Evolutionary conservation across 805 yeast genomes (phyloP).

Genomic region (Candida xyloterini): DNA sequence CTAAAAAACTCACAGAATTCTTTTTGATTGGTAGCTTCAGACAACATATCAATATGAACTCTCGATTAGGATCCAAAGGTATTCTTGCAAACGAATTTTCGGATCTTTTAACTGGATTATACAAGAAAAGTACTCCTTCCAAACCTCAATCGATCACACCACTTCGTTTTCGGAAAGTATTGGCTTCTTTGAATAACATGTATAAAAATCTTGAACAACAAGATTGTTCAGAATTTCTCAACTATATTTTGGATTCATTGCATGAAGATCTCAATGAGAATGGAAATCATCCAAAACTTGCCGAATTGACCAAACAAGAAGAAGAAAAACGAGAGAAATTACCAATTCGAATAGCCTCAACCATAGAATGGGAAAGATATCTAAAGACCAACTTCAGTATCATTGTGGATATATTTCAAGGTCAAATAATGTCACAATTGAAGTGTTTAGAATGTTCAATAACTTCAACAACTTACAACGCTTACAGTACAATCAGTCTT

Average conservation of each 20-base stretch:
- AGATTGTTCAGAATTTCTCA: constrained; percentile 80
- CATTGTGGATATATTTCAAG: constrained; percentile 80
- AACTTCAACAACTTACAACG: constrained; percentile 83
- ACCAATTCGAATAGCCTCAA: constrained; percentile 76
- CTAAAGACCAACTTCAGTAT: constrained; percentile 74
- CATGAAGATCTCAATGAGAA: constrained; percentile 80
- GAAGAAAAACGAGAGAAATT: constrained; percentile 69
- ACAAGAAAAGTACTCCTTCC: constrained; percentile 33
- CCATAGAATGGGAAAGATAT: constrained; percentile 91
- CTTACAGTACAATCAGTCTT: constrained; percentile 74
- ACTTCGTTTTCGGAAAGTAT: constrained; percentile 56
- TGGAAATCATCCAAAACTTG: constrained; percentile 51
- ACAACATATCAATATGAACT: constrained; percentile 66
- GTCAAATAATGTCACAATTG: constrained; percentile 80
- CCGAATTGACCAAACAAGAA: constrained; percentile 66
- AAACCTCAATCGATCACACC: constrained; percentile 50
- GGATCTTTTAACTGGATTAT: constrained; percentile 53
- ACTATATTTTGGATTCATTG: constrained; percentile 67
- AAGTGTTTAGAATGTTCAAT: constrained; percentile 67
- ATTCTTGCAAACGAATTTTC: constrained; percentile 69
- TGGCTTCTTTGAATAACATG: constrained; percentile 63
- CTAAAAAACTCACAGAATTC: constrained; percentile 59
- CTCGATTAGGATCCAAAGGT: constrained; percentile 79
- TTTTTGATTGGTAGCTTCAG: constrained; percentile 61
- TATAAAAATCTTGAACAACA: constrained; percentile 74